phyloP scores from a whole-genome alignment of 768 basidiomycete genomes.

The Suillus ampliporus region DNA sequence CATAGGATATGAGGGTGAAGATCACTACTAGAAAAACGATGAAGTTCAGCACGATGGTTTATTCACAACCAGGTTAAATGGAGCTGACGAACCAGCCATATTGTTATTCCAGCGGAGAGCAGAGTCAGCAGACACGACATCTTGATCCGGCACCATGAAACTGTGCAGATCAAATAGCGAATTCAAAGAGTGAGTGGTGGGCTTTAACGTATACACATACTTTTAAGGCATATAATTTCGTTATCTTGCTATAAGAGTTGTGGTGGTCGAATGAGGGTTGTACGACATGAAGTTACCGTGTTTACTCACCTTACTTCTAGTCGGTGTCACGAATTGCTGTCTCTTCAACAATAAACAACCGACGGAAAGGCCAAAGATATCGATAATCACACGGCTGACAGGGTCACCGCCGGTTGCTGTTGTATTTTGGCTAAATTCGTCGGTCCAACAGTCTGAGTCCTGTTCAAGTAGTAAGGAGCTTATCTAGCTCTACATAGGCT shows the following conservation, averaged over 20 bases:
- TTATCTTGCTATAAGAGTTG: not conserved
- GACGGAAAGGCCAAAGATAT: not conserved
- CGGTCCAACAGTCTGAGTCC: not conserved
- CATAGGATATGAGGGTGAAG: not conserved
- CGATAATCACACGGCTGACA: constrained; percentile 1
- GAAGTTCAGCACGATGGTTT: not conserved
- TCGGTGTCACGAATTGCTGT: not conserved
- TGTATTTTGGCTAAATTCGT: not conserved
- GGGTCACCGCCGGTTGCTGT: too few relatives aligned
- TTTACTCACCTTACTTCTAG: not conserved
- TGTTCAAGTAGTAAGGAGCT: not conserved
- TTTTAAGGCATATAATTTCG: not conserved
- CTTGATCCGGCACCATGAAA: not conserved
- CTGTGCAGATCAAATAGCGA: not conserved
- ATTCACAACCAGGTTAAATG: not conserved
- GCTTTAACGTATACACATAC: not conserved
- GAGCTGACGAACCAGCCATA: not conserved
- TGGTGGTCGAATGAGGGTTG: not conserved
- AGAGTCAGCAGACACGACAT: not conserved
- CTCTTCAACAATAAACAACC: not conserved
- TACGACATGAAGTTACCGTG: not conserved
- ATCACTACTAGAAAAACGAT: not conserved
- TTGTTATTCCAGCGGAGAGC: constrained; percentile 4
- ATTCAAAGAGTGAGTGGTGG: not conserved
- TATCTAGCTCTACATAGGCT: not conserved